Conservation (phyloP, 2,329 filamentous ascomycete species). For the Penicillium digitatum region DNA sequence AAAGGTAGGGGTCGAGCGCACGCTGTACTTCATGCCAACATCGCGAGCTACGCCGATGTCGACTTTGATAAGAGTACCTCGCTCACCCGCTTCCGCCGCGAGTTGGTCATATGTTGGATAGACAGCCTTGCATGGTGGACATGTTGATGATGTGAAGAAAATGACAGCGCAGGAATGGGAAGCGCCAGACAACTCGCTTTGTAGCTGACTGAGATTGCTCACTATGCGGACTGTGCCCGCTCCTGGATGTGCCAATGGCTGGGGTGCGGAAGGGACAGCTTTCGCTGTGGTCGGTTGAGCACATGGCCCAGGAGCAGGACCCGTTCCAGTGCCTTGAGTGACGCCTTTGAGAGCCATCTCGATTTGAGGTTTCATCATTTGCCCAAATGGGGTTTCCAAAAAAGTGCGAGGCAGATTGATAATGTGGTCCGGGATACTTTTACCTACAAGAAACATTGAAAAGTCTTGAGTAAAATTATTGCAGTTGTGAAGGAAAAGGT, state of each 20-base stretch:
- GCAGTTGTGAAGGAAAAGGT: slow-evolving; percentile 87
- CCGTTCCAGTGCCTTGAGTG: slow-evolving; percentile 53
- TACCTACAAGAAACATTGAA: slow-evolving; percentile 80
- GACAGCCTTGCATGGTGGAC: slow-evolving; percentile 74
- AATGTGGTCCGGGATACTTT: slow-evolving; percentile 84
- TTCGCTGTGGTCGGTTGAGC: slow-evolving; percentile 8
- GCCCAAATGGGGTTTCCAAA: slow-evolving; percentile 78
- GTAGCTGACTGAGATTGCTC: slow-evolving; percentile 56
- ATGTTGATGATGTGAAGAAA: slow-evolving; percentile 90
- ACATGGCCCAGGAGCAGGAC: slow-evolving; percentile 17
- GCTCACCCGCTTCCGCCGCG: slow-evolving; percentile 65
- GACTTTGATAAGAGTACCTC: slow-evolving; percentile 73
- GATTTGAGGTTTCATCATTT: slow-evolving; percentile 77
- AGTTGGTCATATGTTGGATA: slow-evolving; percentile 80
- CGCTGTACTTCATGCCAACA: slow-evolving; percentile 61
- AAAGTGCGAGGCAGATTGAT: slow-evolving; percentile 79
- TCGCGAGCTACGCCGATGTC: slow-evolving; percentile 67
- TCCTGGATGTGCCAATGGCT: slow-evolving; percentile 13
- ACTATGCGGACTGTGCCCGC: slow-evolving; percentile 58
- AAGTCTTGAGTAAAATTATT: slow-evolving; percentile 97
- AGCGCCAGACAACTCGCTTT: slow-evolving; percentile 58
- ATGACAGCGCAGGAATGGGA: slow-evolving; percentile 69
- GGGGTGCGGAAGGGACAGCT: slow-evolving; percentile 12
- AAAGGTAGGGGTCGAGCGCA: slow-evolving; percentile 82
- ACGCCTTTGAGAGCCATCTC: slow-evolving; percentile 61